A percentile compares a stretch with the other conserved stretches of the same genome.
These are phyloP conservation scores for Peltaster fructicola DNA, from an alignment of 2,329 filamentous ascomycete genomes.

Conservation along the genomic window DNA sequence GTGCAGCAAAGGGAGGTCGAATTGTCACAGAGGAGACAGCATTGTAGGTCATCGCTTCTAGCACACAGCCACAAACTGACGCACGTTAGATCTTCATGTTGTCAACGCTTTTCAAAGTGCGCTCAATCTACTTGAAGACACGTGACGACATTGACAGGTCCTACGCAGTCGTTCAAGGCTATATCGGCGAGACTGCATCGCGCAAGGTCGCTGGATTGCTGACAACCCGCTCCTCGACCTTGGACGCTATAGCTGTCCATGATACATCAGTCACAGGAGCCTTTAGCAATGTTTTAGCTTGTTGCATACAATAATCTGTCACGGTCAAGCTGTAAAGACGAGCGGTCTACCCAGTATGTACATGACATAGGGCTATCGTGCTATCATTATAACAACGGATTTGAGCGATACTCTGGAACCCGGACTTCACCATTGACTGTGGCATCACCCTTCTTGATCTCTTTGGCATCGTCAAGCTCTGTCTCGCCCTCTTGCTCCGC, in stretches of 20 bases:
- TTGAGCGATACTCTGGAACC: slow-evolving; percentile 45
- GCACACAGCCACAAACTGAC: slow-evolving; percentile 6
- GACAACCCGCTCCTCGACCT: slow-evolving; percentile 1
- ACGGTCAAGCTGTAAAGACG: too few species aligned
- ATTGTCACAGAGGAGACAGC: slow-evolving; percentile 56
- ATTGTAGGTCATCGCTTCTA: slow-evolving; percentile 42
- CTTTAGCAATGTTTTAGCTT: too few species aligned
- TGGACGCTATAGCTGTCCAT: neutral
- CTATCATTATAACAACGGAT: slow-evolving; percentile 49
- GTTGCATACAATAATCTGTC: too few species aligned
- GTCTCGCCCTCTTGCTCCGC: slow-evolving; percentile 55
- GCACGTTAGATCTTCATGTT: slow-evolving; percentile 25
- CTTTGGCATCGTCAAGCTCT: slow-evolving; percentile 29
- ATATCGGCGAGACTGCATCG: slow-evolving; percentile 67
- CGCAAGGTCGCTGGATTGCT: slow-evolving; percentile 64
- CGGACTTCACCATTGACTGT: slow-evolving; percentile 35
- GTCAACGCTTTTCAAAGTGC: slow-evolving; percentile 32
- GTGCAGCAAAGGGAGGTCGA: slow-evolving; percentile 57
- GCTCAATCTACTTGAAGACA: slow-evolving; percentile 28
- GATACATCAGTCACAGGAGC: neutral
- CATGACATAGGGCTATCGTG: too few species aligned
- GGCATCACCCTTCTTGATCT: slow-evolving; percentile 24
- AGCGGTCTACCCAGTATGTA: too few species aligned
- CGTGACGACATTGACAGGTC: neutral
- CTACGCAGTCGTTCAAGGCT: too few species aligned